Percentiles rank a stretch among this genome's conserved stretches.
Evolutionary conservation across 306 rosid genomes (phyloP).

Genomic region (Corylus avellana): DNA sequence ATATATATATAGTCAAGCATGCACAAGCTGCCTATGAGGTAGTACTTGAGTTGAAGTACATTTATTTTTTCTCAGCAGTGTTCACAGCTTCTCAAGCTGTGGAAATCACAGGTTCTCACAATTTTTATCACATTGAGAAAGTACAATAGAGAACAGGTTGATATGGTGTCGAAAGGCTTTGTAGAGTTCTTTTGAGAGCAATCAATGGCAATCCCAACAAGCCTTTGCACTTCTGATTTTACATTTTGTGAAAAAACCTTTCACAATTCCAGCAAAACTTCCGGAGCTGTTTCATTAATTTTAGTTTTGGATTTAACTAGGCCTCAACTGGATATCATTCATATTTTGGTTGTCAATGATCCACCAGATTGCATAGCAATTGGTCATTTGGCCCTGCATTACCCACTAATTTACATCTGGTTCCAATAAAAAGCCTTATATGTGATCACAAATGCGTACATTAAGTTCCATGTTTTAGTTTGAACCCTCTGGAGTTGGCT

Average conservation of each 20-base stretch:
- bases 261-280: not conserved
- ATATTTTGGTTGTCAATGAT: not conserved
- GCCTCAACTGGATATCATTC: not conserved
- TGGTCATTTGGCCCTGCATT: not conserved
- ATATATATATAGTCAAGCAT: not conserved
- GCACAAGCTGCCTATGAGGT: not conserved
- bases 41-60: not conserved
- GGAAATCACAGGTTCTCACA: not conserved
- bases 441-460: not conserved
- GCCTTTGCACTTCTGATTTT: not conserved
- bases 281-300: not conserved
- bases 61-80: not conserved
- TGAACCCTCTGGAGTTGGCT: slow-evolving; percentile 2
- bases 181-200: not conserved
- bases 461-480: slow-evolving; percentile 13
- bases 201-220: not conserved
- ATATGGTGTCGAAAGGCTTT: not conserved
- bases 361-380: not conserved
- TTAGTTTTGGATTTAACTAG: not conserved
- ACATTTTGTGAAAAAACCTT: not conserved
- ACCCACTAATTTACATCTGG: not conserved
- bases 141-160: not conserved
- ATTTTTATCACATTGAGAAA: not conserved
- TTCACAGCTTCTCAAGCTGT: not conserved
- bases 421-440: not conserved